phyloP scores from a whole-genome alignment of 768 basidiomycete species.

The Suillus subluteus region DNA sequence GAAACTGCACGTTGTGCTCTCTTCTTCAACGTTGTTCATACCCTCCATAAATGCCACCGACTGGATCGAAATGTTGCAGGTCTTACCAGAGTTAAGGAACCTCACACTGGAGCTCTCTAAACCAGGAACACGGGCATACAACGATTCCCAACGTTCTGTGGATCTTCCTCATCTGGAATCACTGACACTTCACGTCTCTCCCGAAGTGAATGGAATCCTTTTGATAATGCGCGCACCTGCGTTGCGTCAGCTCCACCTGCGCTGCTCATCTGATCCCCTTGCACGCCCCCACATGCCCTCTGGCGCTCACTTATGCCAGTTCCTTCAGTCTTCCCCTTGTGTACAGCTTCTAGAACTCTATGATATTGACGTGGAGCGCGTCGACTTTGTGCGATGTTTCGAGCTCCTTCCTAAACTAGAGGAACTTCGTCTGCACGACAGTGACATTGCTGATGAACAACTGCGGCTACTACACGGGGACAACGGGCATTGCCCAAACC shows the following conservation, averaged over 20 bases:
- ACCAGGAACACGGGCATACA: conserved; percentile 29
- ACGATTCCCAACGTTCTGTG: conserved; percentile 19
- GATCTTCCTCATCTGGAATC: conserved; percentile 31
- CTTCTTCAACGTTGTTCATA: conserved; percentile 21
- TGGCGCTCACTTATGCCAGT: conserved; percentile 34
- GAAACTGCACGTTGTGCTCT: conserved; percentile 38
- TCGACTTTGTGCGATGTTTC: conserved; percentile 41
- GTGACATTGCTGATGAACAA: conserved; percentile 54
- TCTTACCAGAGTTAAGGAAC: conserved; percentile 42
- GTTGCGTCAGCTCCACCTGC: conserved; percentile 44
- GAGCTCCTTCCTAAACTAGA: conserved; percentile 42
- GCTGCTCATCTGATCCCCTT: conserved; percentile 36
- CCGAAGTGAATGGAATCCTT: conserved; percentile 32
- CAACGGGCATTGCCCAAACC: conserved; percentile 47
- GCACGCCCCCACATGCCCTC: conserved; percentile 30
- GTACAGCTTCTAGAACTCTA: conserved; percentile 50
- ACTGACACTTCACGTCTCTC: conserved; percentile 35
- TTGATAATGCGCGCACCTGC: conserved; percentile 38
- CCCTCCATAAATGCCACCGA: conserved; percentile 27
- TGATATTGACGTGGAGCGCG: conserved; percentile 48
- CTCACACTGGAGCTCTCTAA: conserved; percentile 45
- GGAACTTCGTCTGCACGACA: conserved; percentile 59
- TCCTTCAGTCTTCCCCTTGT: conserved; percentile 35
- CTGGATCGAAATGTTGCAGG: conserved; percentile 38
- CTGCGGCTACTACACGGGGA: conserved; percentile 43